These are phyloP conservation scores for Debaryomyces tyrocola DNA, from an alignment of 805 yeast species.

Conservation along the genomic window DNA sequence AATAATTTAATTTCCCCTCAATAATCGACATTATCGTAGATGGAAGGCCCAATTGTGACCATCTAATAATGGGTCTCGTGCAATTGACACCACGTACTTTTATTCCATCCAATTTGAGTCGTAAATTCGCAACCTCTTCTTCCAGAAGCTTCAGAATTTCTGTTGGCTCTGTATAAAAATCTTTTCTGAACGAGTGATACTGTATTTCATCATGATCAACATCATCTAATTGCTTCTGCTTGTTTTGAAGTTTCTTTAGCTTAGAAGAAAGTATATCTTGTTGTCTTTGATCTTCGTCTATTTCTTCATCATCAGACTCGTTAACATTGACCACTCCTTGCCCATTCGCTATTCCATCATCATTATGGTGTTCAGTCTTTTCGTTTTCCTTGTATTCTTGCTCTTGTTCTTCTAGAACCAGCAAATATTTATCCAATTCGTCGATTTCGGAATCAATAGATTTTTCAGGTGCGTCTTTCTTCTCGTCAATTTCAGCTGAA, in stretches of 20 bases:
- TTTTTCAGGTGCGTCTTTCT: background rate
- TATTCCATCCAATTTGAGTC: conserved; percentile 61
- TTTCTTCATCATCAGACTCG: conserved; percentile 24
- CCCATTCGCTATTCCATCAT: background rate
- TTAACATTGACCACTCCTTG: conserved; percentile 4
- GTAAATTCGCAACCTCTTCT: conserved; percentile 55
- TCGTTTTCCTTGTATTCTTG: background rate
- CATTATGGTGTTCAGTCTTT: background rate
- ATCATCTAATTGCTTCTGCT: conserved; percentile 50
- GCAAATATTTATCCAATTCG: conserved; percentile 17
- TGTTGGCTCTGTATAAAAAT: conserved; percentile 61
- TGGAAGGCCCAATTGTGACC: conserved; percentile 84
- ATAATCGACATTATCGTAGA: conserved; percentile 54
- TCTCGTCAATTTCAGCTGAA: background rate
- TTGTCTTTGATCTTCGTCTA: conserved; percentile 35
- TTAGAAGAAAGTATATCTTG: conserved; percentile 35
- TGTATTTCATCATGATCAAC: conserved; percentile 46
- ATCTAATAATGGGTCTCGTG: conserved; percentile 66
- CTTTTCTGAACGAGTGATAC: conserved; percentile 57
- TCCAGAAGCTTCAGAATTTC: conserved; percentile 49
- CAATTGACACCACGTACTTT: conserved; percentile 58
- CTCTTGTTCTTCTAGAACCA: background rate
- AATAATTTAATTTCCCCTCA: conserved; percentile 49
- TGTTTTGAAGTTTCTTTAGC: conserved; percentile 41
- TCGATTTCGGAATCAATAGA: conserved; percentile 17